phyloP scores from a whole-genome alignment of 106 monocot genomes.

The Narthecium ossifragum region DNA sequence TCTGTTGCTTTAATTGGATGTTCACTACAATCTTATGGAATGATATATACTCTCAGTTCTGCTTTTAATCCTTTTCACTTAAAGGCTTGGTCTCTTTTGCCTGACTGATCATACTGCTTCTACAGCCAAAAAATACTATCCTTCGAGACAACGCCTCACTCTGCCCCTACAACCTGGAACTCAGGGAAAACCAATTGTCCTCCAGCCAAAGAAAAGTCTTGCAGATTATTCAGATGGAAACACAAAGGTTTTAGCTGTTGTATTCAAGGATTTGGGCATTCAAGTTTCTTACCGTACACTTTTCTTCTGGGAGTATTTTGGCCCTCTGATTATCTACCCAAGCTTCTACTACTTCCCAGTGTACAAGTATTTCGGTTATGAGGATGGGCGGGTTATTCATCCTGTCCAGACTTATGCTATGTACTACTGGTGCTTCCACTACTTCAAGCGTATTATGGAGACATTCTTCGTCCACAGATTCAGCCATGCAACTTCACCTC shows the following conservation, averaged over 20 bases:
- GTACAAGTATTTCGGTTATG: constrained; percentile 87
- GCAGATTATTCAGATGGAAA: constrained; percentile 62
- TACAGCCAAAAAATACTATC: constrained; percentile 83
- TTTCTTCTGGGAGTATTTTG: constrained; percentile 93
- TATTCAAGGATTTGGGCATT: constrained; percentile 79
- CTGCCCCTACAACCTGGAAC: constrained; percentile 49
- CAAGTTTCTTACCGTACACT: constrained; percentile 82
- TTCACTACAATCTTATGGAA: background rate
- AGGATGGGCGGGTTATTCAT: constrained; percentile 44
- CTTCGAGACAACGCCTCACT: constrained; percentile 81
- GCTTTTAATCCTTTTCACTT: constrained; percentile 1
- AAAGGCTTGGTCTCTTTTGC: background rate
- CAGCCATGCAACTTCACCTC: constrained; percentile 91
- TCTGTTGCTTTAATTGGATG: background rate
- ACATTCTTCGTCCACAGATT: constrained; percentile 94
- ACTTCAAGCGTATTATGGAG: constrained; percentile 87
- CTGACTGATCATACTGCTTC: constrained; percentile 4
- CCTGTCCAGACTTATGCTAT: constrained; percentile 79
- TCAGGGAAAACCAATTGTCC: constrained; percentile 47
- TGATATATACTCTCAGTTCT: background rate
- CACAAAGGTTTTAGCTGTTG: constrained; percentile 43
- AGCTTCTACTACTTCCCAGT: constrained; percentile 79
- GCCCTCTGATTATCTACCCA: constrained; percentile 80
- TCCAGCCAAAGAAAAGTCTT: constrained; percentile 51
- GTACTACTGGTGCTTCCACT: constrained; percentile 93